These are phyloP conservation scores for Colletotrichum gloeosporioides DNA, from an alignment of 2,329 filamentous ascomycete genomes.

Conservation along the genomic window DNA sequence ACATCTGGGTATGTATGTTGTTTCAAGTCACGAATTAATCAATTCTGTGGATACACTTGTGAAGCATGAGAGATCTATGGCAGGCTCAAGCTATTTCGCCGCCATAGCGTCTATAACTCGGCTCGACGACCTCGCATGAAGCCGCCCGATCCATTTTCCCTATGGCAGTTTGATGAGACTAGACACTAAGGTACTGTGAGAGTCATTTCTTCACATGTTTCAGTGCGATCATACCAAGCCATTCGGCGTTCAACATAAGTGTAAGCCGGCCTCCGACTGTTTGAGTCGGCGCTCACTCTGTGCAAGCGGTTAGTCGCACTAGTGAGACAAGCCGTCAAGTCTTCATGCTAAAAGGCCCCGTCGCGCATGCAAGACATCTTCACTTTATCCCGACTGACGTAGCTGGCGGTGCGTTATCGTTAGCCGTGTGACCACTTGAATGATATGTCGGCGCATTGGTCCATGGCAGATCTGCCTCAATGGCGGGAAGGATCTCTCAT, in stretches of 20 bases:
- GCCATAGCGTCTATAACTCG: no score
- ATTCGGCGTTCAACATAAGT: not conserved
- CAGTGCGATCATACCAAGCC: not conserved
- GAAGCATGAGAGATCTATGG: not conserved
- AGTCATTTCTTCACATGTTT: not conserved
- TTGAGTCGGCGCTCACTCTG: not conserved
- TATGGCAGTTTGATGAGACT: not conserved
- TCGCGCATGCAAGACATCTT: not conserved
- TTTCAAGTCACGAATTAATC: not conserved
- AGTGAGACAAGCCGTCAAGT: not conserved
- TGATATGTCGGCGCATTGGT: not conserved
- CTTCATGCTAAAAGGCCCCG: not conserved
- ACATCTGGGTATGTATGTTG: accelerated
- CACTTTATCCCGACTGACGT: not conserved
- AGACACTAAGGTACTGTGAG: not conserved
- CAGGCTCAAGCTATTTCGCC: not conserved
- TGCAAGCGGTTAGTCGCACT: not conserved
- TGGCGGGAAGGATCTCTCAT: not conserved
- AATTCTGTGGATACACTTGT: not conserved
- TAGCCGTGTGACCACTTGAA: not conserved
- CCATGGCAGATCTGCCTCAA: not conserved
- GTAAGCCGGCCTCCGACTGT: not conserved
- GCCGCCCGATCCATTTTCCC: not conserved
- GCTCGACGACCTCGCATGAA: no score
- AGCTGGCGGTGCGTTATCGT: not conserved